These are phyloP conservation scores for Aspergillus cavernicola DNA, from an alignment of 495 filamentous ascomycete genomes.

Conservation along the genomic window DNA sequence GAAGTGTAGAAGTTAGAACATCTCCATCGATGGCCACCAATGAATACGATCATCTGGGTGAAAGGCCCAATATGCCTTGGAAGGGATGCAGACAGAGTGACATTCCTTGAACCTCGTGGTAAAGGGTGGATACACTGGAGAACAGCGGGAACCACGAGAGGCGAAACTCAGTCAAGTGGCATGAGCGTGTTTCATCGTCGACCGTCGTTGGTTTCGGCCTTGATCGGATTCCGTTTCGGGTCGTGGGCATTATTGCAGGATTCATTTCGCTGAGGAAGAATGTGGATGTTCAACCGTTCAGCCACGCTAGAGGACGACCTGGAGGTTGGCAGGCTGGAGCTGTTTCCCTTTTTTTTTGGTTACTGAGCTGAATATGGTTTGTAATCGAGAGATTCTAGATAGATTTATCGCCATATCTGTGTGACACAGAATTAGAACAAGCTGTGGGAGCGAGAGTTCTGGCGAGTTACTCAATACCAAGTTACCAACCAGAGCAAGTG, in stretches of 20 bases:
- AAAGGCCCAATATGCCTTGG: neutral
- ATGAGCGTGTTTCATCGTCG: conserved; percentile 2
- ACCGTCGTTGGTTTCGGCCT: conserved; percentile 3
- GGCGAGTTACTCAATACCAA: neutral
- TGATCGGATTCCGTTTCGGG: neutral
- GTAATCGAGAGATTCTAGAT: neutral
- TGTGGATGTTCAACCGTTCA: neutral
- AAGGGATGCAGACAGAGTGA: neutral
- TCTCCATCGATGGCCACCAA: neutral
- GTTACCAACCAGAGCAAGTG: neutral
- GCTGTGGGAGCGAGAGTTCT: neutral
- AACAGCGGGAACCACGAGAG: neutral
- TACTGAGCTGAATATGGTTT: neutral
- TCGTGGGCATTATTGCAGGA: conserved; percentile 4
- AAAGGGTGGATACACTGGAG: neutral
- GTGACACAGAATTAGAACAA: neutral
- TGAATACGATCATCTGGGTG: neutral
- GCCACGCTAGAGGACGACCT: neutral
- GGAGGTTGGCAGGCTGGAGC: neutral
- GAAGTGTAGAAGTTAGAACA: neutral
- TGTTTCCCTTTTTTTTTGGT: neutral
- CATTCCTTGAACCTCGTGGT: neutral
- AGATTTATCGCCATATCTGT: neutral
- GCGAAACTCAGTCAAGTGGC: neutral
- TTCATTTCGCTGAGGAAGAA: neutral